phyloP scores from a whole-genome alignment of 176 grass and related monocot genomes.

The Rhynchospora breviuscula region DNA sequence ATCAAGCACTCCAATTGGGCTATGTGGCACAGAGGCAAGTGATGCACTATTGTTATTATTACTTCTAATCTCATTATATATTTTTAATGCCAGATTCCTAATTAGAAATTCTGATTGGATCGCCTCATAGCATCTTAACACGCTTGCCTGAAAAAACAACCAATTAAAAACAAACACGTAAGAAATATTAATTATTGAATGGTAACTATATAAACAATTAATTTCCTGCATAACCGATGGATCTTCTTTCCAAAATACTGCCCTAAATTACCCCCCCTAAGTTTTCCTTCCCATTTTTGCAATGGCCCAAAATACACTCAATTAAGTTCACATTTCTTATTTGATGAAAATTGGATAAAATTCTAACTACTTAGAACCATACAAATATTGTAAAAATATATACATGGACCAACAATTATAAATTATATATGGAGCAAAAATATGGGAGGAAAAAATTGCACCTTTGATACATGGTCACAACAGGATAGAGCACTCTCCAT shows the following conservation, averaged over 20 bases:
- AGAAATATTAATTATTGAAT: neutral
- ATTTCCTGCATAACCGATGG: neutral
- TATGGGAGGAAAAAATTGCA: neutral
- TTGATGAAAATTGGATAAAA: no score
- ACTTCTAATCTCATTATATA: conserved; percentile 12
- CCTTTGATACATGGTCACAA: conserved; percentile 60
- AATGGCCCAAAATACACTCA: neutral
- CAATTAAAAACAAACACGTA: conserved; percentile 15
- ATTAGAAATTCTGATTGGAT: conserved; percentile 42
- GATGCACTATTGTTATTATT: conserved; percentile 15
- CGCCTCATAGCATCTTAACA: conserved; percentile 45
- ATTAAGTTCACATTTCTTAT: neutral
- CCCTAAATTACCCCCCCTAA: neutral
- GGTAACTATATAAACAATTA: no score
- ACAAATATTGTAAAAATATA: neutral
- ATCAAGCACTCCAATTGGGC: conserved; percentile 74
- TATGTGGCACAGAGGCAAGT: conserved; percentile 38
- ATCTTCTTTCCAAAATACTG: neutral
- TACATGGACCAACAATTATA: neutral
- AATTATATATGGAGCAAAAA: neutral
- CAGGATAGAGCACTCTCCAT: conserved; percentile 32
- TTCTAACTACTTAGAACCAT: no score
- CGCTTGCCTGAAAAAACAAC: conserved; percentile 43
- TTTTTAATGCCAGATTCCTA: conserved; percentile 35
- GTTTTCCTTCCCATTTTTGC: neutral